Percentiles rank a stretch among this genome's conserved stretches.
Evolutionary conservation across 306 rosid species (phyloP).

Genomic region (Lathyrus aphaca): DNA sequence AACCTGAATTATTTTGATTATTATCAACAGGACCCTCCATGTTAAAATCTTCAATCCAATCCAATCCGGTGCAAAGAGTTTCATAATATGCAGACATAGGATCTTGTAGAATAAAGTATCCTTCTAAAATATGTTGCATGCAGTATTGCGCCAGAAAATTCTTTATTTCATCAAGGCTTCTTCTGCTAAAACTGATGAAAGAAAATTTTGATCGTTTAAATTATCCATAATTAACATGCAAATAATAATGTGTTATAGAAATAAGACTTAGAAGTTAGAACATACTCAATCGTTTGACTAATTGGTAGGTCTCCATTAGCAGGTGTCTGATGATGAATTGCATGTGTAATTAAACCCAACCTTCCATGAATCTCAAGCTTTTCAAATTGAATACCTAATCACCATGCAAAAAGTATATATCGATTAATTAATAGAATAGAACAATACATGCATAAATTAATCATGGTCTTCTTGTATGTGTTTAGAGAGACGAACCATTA

Average conservation of each 20-base stretch:
- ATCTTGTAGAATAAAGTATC: constrained; percentile 56
- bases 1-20: constrained; percentile 40
- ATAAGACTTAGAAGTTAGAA: not conserved
- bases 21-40: constrained; percentile 32
- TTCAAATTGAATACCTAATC: constrained; percentile 43
- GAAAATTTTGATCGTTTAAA: not conserved
- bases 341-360: constrained; percentile 65
- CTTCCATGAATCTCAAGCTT: constrained; percentile 82
- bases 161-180: constrained; percentile 54
- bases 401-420: not conserved
- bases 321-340: constrained; percentile 39
- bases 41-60: constrained; percentile 46
- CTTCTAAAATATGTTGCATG: constrained; percentile 39
- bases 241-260: not conserved
- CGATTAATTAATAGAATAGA: not conserved
- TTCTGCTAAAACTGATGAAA: constrained; percentile 52
- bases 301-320: constrained; percentile 25
- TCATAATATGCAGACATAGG: constrained; percentile 63
- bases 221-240: not conserved
- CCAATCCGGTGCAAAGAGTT: constrained; percentile 64
- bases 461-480: not conserved
- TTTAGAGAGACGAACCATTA: constrained; percentile 41
- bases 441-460: not conserved
- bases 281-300: constrained; percentile 30
- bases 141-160: constrained; percentile 49